Base-by-base conservation (phyloP, 768 basidiomycete species). In the Tephrocybe sp. region DNA sequence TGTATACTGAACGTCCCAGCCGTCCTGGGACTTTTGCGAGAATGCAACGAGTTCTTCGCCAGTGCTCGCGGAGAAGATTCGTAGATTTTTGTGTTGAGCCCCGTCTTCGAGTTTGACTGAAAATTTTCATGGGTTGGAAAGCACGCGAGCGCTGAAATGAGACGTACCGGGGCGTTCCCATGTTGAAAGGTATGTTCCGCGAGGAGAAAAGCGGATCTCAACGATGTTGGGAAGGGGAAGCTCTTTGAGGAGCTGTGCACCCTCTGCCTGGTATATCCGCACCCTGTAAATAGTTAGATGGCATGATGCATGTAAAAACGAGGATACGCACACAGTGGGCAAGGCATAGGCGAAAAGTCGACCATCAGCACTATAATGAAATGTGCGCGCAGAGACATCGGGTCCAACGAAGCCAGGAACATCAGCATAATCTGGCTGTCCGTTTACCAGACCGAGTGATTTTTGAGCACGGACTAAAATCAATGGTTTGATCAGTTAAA, bases 1-100 rank as follows among this genome's bases (percentile, higher is more conserved):
- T 33, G 93, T 93, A 68, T 91, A 95, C 63, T 95, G 93, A 41
- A 94, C 72, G 59, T 90, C 84, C 94, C 95, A 97, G 57, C 83
- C 83, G 55, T 97, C 93, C 67, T 80, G 82, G n/a, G 83, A 79
- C 74, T 97, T 97, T 73, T 97, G 92, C 44, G 84, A 79, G 71
- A 96, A 96, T 34, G 86, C 74, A 54, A 86, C 81, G 56, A 96
- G 81, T 70, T 98, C 92, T 62, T 90, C 83, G 39, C 92, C 92
- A 0, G 90, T 87, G 9, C 84, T 86, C 12, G 79, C 85, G 57
- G 87, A 87, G 77, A 94, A 99, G 57, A 98, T 77, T 52, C 90
- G 85, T 53, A 95, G 82, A 67, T 99, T 99, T 75, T 90, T 95
- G 78, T 96, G 90, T 69, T 93, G 92, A 2, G 81, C 66, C 48